Evolutionary conservation across 2,329 filamentous ascomycete genomes (phyloP), one percentile per base, ranked within the genome.

Genomic region (Arachnopeziza araneosa): DNA sequence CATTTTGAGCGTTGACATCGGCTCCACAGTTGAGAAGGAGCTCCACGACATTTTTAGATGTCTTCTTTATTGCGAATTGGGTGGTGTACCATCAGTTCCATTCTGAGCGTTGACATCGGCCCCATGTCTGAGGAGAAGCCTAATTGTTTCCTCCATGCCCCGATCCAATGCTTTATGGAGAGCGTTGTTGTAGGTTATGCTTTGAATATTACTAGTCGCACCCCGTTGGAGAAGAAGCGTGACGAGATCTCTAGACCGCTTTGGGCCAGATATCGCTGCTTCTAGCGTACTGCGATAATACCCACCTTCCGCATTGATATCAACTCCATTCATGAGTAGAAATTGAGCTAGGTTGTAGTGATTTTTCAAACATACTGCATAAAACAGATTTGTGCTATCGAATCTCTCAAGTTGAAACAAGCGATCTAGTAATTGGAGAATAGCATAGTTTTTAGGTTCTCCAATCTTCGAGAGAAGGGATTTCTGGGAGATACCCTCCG

Each of bases 401-500:
- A 50, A 19, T 57, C 30, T 52, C 7, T 26, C 10, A 48, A 5
- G 22, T 2, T 19, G 30, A 14, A 32, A 49, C 8, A 24, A n/a
- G 24, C 50, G 21, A 26, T 26, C 5, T 22, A 54, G 50, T 24
- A 22, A 1, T 14, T 17, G 23, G 22, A 50, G 14, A 44, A 19
- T 53, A 23, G 22, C 22, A 54, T 52, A 24, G 17, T 49, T 12
- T 30, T 36, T 14, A 17, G 9, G 9, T 14, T 4, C 23, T 50
- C 50, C 30, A 49, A 54, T 32, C 22, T 19, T 9, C 36, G 5
- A 3, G 12, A 54, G 32, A n/a, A 58, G 22, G 17, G 24, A 12
- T 21, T 24, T 36, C 23, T 78, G 75, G 7, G 62, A 21, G 32
- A 73, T 9, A 30, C 9, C 64, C 66, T 6, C 59, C 60, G 9